phyloP scores from a whole-genome alignment of 2,329 filamentous ascomycete species.

The Paracoccidioides brasiliensis region DNA sequence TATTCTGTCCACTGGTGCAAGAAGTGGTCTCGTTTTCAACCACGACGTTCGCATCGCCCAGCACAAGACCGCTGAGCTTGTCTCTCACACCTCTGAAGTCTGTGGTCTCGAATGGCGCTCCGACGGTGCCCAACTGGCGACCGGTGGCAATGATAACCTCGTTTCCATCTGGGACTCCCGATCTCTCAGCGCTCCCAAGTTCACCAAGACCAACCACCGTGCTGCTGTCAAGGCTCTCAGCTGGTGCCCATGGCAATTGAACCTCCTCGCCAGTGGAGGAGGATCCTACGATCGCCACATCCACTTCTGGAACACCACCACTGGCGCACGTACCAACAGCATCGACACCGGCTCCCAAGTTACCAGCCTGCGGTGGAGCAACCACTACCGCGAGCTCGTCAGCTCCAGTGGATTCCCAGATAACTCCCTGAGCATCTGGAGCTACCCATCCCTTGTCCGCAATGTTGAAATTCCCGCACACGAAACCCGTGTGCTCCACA shows the following conservation, averaged over 20 bases:
- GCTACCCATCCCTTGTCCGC: constrained; percentile 91
- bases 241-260: constrained; percentile 98
- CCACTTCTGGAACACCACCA: constrained; percentile 99
- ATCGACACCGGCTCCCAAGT: constrained; percentile 98
- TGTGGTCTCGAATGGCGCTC: constrained; percentile 96
- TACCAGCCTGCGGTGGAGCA: constrained; percentile 91
- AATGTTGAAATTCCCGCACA: constrained; percentile 97
- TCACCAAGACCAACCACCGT: constrained; percentile 99
- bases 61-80: constrained; percentile 95
- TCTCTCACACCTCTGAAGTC: constrained; percentile 94
- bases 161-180: constrained; percentile 99
- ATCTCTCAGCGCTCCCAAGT: constrained; percentile 84
- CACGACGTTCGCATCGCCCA: constrained; percentile 95
- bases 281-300: constrained; percentile 96
- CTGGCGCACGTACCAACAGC: constrained; percentile 93
- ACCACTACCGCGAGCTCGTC: constrained; percentile 93
- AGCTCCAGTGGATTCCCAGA: constrained; percentile 97
- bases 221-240: constrained; percentile 95
- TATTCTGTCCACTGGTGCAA: constrained; percentile 83
- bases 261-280: constrained; percentile 89
- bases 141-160: constrained; percentile 96
- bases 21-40: constrained; percentile 92
- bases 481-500: constrained; percentile 92
- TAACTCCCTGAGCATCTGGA: constrained; percentile 98
- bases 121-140: constrained; percentile 91